These are phyloP conservation scores for Aspergillus sp. DNA, from an alignment of 2,329 filamentous ascomycete genomes.

Conservation along the genomic window DNA sequence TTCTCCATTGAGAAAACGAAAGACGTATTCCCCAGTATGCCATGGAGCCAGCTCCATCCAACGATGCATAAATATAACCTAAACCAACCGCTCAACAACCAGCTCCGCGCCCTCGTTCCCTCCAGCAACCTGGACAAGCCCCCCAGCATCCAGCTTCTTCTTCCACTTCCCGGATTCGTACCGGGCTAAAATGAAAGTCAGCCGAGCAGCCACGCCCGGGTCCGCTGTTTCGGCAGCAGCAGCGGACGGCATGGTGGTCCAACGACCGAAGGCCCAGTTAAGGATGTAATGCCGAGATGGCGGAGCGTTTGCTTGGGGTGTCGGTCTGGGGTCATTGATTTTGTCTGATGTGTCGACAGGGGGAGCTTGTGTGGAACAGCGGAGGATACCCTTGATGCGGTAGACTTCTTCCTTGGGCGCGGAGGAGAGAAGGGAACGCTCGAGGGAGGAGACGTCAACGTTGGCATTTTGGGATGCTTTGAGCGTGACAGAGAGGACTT, in stretches of 20 bases:
- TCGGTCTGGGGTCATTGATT: slow-evolving; percentile 16
- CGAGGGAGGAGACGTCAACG: slow-evolving; percentile 53
- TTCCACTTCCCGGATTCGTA: slow-evolving; percentile 43
- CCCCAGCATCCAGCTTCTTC: slow-evolving; percentile 38
- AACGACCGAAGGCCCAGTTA: slow-evolving; percentile 96
- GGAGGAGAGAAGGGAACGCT: slow-evolving; percentile 53
- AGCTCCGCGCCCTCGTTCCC: slow-evolving; percentile 15
- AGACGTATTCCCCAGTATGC: background rate
- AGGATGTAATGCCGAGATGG: slow-evolving; percentile 64
- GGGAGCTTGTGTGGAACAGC: slow-evolving; percentile 32
- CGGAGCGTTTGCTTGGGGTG: slow-evolving; percentile 2
- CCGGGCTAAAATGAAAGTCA: slow-evolving; percentile 42
- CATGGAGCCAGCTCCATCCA: slow-evolving; percentile 13
- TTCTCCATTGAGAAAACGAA: too few species aligned
- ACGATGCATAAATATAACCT: slow-evolving; percentile 3
- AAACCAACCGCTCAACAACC: slow-evolving; percentile 29
- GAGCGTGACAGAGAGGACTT: slow-evolving; percentile 77
- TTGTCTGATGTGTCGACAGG: slow-evolving; percentile 43
- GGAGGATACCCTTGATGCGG: slow-evolving; percentile 72
- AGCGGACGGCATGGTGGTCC: slow-evolving; percentile 66
- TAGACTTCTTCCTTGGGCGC: slow-evolving; percentile 93
- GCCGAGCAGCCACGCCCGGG: slow-evolving; percentile 25
- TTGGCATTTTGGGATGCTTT: slow-evolving; percentile 45
- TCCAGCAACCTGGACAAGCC: slow-evolving; percentile 24
- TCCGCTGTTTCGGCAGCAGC: slow-evolving; percentile 33